phyloP scores from a whole-genome alignment of 371 early-diverging fungal species.

The Syncephalastrum contaminatum region DNA sequence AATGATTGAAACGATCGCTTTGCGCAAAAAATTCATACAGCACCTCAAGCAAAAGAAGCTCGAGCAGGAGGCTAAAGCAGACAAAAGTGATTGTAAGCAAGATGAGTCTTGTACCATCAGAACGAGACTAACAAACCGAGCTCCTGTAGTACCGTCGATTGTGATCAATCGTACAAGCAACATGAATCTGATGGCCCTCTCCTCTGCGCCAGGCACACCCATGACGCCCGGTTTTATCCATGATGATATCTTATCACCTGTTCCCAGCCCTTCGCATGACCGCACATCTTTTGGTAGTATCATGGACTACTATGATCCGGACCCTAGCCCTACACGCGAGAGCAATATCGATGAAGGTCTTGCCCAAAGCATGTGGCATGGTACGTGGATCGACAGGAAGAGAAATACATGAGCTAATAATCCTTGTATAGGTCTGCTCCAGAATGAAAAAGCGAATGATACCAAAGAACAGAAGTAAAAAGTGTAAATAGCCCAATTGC shows the following conservation, averaged over 20 bases:
- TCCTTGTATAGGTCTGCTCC: background rate
- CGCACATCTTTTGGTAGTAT: slow-evolving; percentile 1
- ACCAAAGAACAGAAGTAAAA: too few species aligned
- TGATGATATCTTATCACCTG: slow-evolving; percentile 2
- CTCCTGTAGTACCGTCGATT: slow-evolving; percentile 29
- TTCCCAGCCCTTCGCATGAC: background rate
- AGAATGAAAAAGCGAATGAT: background rate
- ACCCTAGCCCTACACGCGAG: background rate
- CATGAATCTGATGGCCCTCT: background rate
- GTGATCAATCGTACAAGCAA: slow-evolving; percentile 20
- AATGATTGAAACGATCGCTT: slow-evolving; percentile 43
- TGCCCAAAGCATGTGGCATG: slow-evolving; percentile 2
- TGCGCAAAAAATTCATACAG: slow-evolving; percentile 42
- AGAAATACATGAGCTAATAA: background rate
- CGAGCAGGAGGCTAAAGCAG: background rate
- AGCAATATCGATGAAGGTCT: background rate
- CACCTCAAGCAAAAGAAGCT: slow-evolving; percentile 30
- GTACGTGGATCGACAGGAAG: background rate
- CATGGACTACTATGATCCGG: background rate
- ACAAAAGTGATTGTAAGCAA: background rate
- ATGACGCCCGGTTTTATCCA: background rate
- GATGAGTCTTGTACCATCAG: slow-evolving; percentile 1
- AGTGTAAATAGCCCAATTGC: too few species aligned
- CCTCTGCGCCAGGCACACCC: slow-evolving; percentile 5
- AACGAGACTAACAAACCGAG: background rate